A percentile compares a stretch with the other conserved stretches of the same genome.
Conservation (phyloP, 495 filamentous ascomycete genomes). For the Umbilicaria muhlenbergii region DNA sequence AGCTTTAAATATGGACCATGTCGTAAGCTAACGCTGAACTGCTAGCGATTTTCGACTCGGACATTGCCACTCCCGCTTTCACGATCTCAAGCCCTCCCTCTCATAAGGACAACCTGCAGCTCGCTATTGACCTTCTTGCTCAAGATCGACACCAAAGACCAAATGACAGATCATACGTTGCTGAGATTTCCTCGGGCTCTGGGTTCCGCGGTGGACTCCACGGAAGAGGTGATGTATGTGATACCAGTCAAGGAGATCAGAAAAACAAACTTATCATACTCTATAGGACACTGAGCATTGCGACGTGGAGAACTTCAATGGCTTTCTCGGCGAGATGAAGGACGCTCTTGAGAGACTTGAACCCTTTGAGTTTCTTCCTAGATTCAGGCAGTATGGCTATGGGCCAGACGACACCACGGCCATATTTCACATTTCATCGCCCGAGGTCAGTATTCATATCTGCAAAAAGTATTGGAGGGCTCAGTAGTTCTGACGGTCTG, state of each 20-base stretch:
- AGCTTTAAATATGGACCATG: conserved; percentile 1
- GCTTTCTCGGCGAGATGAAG: too few relatives aligned
- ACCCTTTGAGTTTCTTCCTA: conserved; percentile 20
- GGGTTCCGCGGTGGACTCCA: conserved; percentile 1
- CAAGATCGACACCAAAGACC: conserved; percentile 7
- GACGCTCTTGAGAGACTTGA: too few relatives aligned
- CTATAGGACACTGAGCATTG: too few relatives aligned
- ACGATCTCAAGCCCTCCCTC: conserved; percentile 5
- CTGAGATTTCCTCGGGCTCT: neutral
- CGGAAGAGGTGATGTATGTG: too few relatives aligned
- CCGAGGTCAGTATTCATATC: neutral
- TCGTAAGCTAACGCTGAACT: neutral
- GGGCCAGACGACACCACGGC: conserved; percentile 27
- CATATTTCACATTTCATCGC: neutral
- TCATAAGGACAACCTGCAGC: conserved; percentile 4
- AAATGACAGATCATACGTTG: neutral
- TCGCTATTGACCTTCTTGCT: conserved; percentile 7
- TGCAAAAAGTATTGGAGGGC: neutral
- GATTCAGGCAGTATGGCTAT: conserved; percentile 26
- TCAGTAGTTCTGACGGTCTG: neutral
- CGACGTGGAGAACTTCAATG: too few relatives aligned
- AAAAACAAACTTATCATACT: too few relatives aligned
- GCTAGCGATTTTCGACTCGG: neutral
- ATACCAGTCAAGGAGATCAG: too few relatives aligned
- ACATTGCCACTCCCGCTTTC: neutral